Percentiles rank a stretch among this genome's conserved stretches.
These are phyloP conservation scores for Xanthoparmelia taractica DNA, from an alignment of 495 filamentous ascomycete species.

Conservation along the genomic window DNA sequence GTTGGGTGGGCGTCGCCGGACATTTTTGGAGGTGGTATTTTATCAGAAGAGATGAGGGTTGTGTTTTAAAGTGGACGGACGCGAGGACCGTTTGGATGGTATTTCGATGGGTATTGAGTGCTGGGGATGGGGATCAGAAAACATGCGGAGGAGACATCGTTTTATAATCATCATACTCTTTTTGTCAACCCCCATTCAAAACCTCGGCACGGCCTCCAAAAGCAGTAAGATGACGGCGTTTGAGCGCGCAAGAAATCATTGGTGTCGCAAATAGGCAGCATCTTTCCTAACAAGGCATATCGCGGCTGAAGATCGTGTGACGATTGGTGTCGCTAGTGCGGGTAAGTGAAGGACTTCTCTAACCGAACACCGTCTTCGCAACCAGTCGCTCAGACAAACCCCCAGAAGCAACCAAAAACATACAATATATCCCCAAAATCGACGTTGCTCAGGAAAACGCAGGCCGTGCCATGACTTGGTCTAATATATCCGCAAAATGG, in stretches of 20 bases:
- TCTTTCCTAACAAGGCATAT: neutral
- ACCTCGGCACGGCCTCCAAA: neutral
- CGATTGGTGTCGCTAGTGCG: conserved; percentile 6
- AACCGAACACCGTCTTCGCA: neutral
- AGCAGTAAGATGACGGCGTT: neutral
- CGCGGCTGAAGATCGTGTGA: neutral
- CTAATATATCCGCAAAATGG: neutral
- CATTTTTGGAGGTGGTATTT: too few relatives aligned
- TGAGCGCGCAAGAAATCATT: neutral
- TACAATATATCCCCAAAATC: conserved; percentile 45
- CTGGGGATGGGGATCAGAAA: neutral
- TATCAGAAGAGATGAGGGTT: neutral
- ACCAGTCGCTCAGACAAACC: conserved; percentile 45
- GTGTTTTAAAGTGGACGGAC: neutral
- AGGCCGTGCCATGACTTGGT: conserved; percentile 25
- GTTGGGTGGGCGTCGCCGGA: too few relatives aligned
- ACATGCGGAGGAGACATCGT: neutral
- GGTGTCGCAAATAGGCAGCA: neutral
- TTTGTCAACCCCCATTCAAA: neutral
- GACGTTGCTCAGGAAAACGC: conserved; percentile 51
- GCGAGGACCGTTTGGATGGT: neutral
- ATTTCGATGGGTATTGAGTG: neutral
- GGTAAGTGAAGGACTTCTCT: neutral
- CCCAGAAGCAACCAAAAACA: conserved; percentile 33
- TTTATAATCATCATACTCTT: neutral